Evolutionary conservation across 331 rosid species (phyloP).

Genomic region (Dryas integrifolia): DNA sequence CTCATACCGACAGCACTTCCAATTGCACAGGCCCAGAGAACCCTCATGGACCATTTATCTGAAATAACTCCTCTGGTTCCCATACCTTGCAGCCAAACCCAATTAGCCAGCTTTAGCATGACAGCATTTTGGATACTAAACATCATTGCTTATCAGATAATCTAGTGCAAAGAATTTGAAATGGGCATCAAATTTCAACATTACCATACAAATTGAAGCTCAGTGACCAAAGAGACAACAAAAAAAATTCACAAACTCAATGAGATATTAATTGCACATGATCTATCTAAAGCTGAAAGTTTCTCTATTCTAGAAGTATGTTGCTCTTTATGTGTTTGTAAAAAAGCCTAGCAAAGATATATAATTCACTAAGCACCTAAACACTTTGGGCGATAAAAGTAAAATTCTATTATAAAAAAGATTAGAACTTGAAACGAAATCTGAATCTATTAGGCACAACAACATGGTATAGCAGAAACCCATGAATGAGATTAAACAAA

Average conservation of each 20-base stretch:
- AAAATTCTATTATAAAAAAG: background rate
- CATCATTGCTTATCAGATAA: background rate
- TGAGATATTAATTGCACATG: background rate
- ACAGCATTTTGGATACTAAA: background rate
- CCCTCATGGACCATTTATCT: slow-evolving; percentile 63
- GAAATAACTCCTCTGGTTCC: slow-evolving; percentile 48
- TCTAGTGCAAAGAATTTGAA: background rate
- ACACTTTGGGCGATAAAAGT: background rate
- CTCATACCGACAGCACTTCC: slow-evolving; percentile 50
- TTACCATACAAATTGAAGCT: background rate
- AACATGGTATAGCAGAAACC: background rate
- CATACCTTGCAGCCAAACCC: slow-evolving; percentile 34
- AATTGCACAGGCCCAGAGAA: slow-evolving; percentile 54
- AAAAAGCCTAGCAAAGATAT: background rate
- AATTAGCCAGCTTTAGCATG: slow-evolving; percentile 11
- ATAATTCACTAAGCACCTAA: background rate
- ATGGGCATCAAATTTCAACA: background rate
- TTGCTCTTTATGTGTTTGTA: background rate
- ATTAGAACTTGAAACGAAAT: background rate
- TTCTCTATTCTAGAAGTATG: background rate
- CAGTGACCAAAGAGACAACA: background rate
- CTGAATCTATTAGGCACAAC: background rate
- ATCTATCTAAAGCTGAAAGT: background rate
- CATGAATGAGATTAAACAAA: background rate
- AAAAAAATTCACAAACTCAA: background rate